Base-by-base conservation (phyloP, 768 basidiomycete genomes). In the Multifurca ochricompacta region DNA sequence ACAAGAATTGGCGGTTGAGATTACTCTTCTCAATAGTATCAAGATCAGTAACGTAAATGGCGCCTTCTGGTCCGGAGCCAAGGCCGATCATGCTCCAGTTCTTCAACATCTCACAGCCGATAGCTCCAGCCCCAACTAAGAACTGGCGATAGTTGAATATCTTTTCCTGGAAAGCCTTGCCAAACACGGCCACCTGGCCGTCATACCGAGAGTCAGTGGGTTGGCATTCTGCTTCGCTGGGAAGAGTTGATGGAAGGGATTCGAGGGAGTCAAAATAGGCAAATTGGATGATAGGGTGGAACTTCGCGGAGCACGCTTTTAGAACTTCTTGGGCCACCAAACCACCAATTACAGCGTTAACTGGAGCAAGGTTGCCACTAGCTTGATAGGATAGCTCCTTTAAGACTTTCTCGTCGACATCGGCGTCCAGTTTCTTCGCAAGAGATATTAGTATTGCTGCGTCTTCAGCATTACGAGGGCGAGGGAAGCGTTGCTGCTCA, bases 11-110 rank as follows among this genome's bases (percentile, higher is more conserved):
- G 54, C 96, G 76, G 70, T 99, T 99, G 51, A 99, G 71, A 69
- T 99, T 99, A 63, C 90, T 93, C 80, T 99, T 99, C 75, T 99
- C 96, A 67, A 99, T 99, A 28, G 94, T 97, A 69, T 99, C 96
- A 63, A 99, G 70, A 69, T 99, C 96, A 5, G 96, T 98, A 52
- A 98, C 91, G 63, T 94, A 83, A 53, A 99, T 89, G 48, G 77
- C 71, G 9, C 90, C 96, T 37, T 82, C 75, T 14, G 79, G 74
- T 10, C 90, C 90, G 28, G 85, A 79, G 6, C 81, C 94, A 42
- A 99, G 73, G 57, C 96, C 96, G 78, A 98, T 95, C 91, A 98
- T 89, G 61, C 90, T 88, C 96, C 96, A 99, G 70, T 98, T 99
- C 77, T 99, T 99, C 64, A 99, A 73, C 96, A 98, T 98, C 73